A percentile compares a stretch with the other conserved stretches of the same genome.
Conservation (phyloP, 345 rosid species). For the Hypericum perforatum region DNA sequence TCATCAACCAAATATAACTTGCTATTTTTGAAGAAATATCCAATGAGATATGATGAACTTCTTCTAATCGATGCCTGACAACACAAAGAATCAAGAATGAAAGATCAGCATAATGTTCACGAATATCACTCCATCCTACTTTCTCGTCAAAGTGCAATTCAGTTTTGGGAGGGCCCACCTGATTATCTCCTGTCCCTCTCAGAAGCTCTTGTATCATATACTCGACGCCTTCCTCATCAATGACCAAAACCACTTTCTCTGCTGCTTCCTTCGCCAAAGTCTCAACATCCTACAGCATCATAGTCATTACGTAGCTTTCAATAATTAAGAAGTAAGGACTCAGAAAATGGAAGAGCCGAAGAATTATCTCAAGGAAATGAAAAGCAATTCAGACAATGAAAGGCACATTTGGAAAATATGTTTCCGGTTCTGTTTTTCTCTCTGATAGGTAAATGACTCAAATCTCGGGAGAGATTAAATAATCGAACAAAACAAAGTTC, state of each 20-base stretch:
- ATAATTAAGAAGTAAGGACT: slow-evolving; percentile 1
- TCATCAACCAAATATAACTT: slow-evolving; percentile 90
- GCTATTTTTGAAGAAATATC: slow-evolving; percentile 85
- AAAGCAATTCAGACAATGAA: neutral
- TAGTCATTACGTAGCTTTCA: neutral
- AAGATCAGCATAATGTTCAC: neutral
- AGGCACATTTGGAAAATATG: neutral
- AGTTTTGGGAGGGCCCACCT: slow-evolving; percentile 27
- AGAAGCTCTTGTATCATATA: slow-evolving; percentile 73
- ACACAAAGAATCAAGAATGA: slow-evolving; percentile 8
- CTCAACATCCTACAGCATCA: slow-evolving; percentile 60
- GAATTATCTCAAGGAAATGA: neutral
- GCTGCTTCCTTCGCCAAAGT: slow-evolving; percentile 80
- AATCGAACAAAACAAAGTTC: too few species aligned
- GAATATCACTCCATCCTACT: neutral
- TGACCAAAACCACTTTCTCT: slow-evolving; percentile 71
- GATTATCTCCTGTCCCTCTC: slow-evolving; percentile 67
- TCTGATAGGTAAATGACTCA: too few species aligned
- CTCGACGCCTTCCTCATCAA: slow-evolving; percentile 91
- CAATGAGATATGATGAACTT: slow-evolving; percentile 80
- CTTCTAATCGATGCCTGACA: slow-evolving; percentile 83
- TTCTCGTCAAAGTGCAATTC: too few species aligned
- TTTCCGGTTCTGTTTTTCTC: neutral
- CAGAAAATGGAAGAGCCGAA: slow-evolving; percentile 3
- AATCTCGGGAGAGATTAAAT: too few species aligned